Conservation (phyloP, 2,329 filamentous ascomycete genomes). For the Colletotrichum eleusines region DNA sequence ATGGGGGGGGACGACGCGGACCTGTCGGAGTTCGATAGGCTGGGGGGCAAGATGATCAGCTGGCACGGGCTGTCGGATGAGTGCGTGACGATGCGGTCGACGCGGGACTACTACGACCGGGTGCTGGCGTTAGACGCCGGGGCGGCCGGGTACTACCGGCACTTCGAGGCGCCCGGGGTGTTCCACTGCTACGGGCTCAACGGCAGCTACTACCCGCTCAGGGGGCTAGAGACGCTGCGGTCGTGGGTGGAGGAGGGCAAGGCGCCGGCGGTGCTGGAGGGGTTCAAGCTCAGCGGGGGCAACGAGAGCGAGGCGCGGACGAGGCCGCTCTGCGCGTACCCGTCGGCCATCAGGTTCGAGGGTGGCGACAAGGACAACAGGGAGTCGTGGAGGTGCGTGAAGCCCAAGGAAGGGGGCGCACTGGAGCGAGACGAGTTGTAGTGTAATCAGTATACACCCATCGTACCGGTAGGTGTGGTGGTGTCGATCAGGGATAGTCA, state of each 20-base stretch:
- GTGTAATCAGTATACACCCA: too few relatives aligned
- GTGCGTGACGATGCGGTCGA: slow-evolving; percentile 51
- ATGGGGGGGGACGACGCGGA: slow-evolving; percentile 49
- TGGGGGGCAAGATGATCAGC: slow-evolving; percentile 57
- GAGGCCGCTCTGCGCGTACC: slow-evolving; percentile 38
- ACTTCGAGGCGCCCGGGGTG: slow-evolving; percentile 65
- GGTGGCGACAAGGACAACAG: slow-evolving; percentile 28
- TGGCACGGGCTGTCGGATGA: slow-evolving; percentile 58
- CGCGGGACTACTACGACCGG: slow-evolving; percentile 49
- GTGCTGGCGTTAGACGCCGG: slow-evolving; percentile 29
- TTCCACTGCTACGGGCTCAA: slow-evolving; percentile 56
- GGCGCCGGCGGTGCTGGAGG: slow-evolving; percentile 25
- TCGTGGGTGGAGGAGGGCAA: slow-evolving; percentile 36
- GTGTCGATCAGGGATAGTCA: neutral
- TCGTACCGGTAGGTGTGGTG: too few relatives aligned
- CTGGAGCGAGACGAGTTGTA: slow-evolving; percentile 15
- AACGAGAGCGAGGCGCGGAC: slow-evolving; percentile 37
- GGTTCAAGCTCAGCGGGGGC: slow-evolving; percentile 29
- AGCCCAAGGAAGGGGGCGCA: neutral
- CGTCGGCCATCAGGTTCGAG: slow-evolving; percentile 10
- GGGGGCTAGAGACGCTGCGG: slow-evolving; percentile 32
- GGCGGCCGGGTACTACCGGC: slow-evolving; percentile 59
- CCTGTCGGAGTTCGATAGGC: slow-evolving; percentile 47
- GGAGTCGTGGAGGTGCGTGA: slow-evolving; percentile 34
- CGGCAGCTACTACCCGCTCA: slow-evolving; percentile 37